These are phyloP conservation scores for Naegleria gruberi DNA, from an alignment of 208 protist species.

Conservation along the genomic window DNA sequence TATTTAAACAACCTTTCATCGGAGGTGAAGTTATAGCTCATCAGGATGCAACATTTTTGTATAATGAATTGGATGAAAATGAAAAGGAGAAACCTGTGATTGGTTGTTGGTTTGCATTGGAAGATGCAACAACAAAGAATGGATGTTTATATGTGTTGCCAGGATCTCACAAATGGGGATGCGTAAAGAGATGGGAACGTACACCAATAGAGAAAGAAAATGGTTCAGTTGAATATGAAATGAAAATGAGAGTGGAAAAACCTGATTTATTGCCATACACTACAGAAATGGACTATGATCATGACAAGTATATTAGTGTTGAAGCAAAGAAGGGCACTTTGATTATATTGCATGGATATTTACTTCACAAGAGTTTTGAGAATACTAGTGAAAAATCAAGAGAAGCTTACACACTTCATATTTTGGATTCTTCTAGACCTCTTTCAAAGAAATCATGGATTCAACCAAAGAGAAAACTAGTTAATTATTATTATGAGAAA, in stretches of 20 bases:
- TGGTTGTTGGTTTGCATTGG: constrained; percentile 63
- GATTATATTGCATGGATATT: constrained; percentile 46
- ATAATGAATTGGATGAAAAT: constrained; percentile 28
- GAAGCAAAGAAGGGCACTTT: constrained; percentile 36
- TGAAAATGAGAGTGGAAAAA: not conserved
- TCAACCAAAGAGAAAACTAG: not conserved
- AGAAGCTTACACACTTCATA: constrained; percentile 58
- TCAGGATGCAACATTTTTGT: constrained; percentile 63
- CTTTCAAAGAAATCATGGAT: not conserved
- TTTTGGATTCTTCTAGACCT: constrained; percentile 40
- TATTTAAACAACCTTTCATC: constrained; percentile 58
- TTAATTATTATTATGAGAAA: not conserved
- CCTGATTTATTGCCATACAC: constrained; percentile 3
- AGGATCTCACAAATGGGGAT: constrained; percentile 45
- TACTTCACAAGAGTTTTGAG: constrained; percentile 49
- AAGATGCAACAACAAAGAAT: constrained; percentile 56
- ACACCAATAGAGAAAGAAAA: not conserved
- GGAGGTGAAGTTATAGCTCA: constrained; percentile 51
- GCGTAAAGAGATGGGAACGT: constrained; percentile 30
- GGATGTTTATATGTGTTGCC: constrained; percentile 57
- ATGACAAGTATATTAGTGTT: constrained; percentile 33
- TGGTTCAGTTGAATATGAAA: not conserved
- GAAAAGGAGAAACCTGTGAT: constrained; percentile 33
- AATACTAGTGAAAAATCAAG: constrained; percentile 44
- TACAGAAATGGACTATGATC: constrained; percentile 6